phyloP scores from a whole-genome alignment of 176 grass and related monocot genomes.

The Leersia perrieri region DNA sequence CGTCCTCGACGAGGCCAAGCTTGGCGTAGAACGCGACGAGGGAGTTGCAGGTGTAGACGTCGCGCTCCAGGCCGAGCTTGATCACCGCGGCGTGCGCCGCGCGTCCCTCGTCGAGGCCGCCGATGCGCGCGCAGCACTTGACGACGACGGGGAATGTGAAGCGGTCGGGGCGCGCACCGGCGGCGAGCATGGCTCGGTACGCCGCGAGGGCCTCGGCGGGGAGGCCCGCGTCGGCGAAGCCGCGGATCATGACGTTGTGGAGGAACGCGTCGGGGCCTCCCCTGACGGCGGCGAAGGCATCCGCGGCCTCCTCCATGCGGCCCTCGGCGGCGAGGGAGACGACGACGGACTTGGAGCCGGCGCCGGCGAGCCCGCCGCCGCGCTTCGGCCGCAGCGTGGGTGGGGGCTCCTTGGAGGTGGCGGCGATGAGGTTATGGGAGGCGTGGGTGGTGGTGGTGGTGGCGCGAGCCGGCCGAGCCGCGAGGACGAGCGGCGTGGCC shows the following conservation, averaged over 20 bases:
- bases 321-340: conserved; percentile 49
- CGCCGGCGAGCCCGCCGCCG: neutral
- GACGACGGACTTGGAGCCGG: conserved; percentile 33
- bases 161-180: conserved; percentile 49
- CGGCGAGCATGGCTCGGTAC: conserved; percentile 56
- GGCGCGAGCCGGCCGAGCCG: conserved; percentile 37
- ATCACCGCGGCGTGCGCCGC: conserved; percentile 52
- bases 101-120: conserved; percentile 14
- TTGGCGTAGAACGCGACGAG: conserved; percentile 64
- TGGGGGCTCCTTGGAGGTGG: conserved; percentile 39
- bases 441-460: conserved; percentile 7
- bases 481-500: conserved; percentile 48
- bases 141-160: conserved; percentile 76
- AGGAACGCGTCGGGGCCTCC: conserved; percentile 54
- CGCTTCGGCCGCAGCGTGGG: conserved; percentile 25
- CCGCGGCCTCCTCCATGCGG: conserved; percentile 53
- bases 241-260: conserved; percentile 82
- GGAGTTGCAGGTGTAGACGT: conserved; percentile 70
- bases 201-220: conserved; percentile 43
- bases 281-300: conserved; percentile 38
- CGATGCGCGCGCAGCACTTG: conserved; percentile 58
- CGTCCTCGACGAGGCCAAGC: conserved; percentile 52
- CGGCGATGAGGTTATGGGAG: conserved; percentile 1
- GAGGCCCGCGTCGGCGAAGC: conserved; percentile 51
- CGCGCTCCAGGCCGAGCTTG: conserved; percentile 53